A percentile compares a stretch with the other conserved stretches of the same genome.
phyloP scores from a whole-genome alignment of 2,329 filamentous ascomycete species.

The Pseudogymnoascus sp. region DNA sequence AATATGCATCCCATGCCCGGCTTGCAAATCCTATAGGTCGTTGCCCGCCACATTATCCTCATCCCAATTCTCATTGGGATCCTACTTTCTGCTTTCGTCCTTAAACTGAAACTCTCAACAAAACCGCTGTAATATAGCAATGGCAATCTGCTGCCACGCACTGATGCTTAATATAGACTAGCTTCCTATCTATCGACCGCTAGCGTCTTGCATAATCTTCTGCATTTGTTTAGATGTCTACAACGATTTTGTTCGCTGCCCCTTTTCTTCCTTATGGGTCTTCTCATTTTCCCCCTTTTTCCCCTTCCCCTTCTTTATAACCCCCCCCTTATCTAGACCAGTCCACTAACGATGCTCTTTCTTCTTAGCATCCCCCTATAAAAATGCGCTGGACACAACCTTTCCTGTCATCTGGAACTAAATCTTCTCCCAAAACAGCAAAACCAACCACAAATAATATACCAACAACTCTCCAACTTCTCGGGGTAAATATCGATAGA shows the following conservation, averaged over 20 bases:
- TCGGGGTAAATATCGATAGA: conserved; percentile 23
- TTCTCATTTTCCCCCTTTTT: conserved; percentile 11
- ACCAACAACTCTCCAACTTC: conserved; percentile 22
- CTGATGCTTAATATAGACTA: conserved; percentile 11
- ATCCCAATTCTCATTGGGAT: too few species aligned
- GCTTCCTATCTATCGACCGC: conserved; percentile 9
- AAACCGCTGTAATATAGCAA: conserved; percentile 9
- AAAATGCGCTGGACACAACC: conserved; percentile 2
- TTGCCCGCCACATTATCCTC: too few species aligned
- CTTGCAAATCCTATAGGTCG: too few species aligned
- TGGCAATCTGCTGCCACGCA: conserved; percentile 11
- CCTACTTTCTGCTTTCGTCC: too few species aligned
- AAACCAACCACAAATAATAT: conserved; percentile 24
- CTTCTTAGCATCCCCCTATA: conserved; percentile 9
- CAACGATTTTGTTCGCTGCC: conserved; percentile 12
- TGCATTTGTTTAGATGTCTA: conserved; percentile 6
- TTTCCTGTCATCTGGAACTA: conserved; percentile 10
- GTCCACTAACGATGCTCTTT: conserved; percentile 14
- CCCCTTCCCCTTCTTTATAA: background rate
- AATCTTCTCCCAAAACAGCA: conserved; percentile 17
- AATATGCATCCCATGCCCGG: too few species aligned
- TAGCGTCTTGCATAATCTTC: conserved; percentile 12
- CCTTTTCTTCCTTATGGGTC: conserved; percentile 2
- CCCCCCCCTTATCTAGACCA: conserved; percentile 5
- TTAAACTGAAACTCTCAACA: background rate